Conservation (phyloP, 164 flowering plant genomes). For the Paratinospora sagittata region DNA sequence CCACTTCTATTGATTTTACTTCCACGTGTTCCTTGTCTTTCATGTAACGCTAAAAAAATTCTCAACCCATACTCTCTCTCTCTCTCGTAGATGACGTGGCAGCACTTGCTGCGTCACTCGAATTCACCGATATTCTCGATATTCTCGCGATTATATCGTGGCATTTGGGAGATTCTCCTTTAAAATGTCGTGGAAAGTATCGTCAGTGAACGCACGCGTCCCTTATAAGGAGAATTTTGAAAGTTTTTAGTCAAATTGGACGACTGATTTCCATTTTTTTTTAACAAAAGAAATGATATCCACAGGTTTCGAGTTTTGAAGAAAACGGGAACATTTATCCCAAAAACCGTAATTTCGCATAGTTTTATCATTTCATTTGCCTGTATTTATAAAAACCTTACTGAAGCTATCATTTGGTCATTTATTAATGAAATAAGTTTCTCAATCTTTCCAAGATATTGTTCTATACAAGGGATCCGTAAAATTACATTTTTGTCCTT, state of each 20-base stretch:
- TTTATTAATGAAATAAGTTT: not conserved
- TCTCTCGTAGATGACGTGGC: constrained; percentile 9
- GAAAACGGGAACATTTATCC: not conserved
- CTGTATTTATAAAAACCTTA: not conserved
- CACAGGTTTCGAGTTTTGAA: not conserved
- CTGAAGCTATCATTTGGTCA: not conserved
- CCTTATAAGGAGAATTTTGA: not conserved
- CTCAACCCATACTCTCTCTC: not conserved
- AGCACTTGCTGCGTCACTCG: constrained; percentile 1
- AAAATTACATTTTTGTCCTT: not conserved
- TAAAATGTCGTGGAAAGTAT: too few species aligned
- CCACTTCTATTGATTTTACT: not conserved
- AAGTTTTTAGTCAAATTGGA: not conserved
- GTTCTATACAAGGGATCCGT: not conserved
- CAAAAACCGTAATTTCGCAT: not conserved
- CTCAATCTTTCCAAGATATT: not conserved
- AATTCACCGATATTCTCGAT: not conserved
- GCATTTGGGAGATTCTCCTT: not conserved
- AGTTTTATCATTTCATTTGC: not conserved
- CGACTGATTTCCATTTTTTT: not conserved
- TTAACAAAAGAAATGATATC: not conserved
- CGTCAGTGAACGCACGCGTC: constrained; percentile 9
- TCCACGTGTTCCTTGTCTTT: not conserved
- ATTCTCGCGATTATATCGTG: constrained; percentile 1
- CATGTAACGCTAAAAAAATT: not conserved